phyloP scores from a whole-genome alignment of 345 rosid species.

The Eucalyptus grandis region DNA sequence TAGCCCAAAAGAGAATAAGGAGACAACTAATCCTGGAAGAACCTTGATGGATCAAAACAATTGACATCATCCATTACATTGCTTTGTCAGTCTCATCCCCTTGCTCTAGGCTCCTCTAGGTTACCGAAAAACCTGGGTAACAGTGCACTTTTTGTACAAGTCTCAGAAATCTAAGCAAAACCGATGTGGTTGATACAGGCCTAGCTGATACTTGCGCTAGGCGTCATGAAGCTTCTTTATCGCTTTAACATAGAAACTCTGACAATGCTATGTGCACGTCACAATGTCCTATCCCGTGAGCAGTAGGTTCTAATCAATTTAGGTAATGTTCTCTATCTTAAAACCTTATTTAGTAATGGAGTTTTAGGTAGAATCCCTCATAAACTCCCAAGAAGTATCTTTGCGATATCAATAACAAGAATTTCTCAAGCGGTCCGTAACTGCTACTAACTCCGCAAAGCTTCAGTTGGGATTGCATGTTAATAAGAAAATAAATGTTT shows the following conservation, averaged over 20 bases:
- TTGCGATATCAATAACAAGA: fast-evolving
- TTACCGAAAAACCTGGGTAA: background rate
- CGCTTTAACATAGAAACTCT: background rate
- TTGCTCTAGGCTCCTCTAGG: background rate
- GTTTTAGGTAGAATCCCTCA: too few relatives aligned
- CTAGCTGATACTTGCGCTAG: background rate
- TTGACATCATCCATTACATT: background rate
- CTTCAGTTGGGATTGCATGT: background rate
- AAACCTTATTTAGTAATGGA: too few relatives aligned
- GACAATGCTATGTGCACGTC: background rate
- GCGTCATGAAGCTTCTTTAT: fast-evolving
- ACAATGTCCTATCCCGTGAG: background rate
- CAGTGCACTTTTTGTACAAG: background rate
- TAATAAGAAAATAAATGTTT: background rate
- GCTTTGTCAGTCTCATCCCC: background rate
- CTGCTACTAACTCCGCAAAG: background rate
- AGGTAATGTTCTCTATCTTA: too few relatives aligned
- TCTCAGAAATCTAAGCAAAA: background rate
- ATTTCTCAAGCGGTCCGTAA: background rate
- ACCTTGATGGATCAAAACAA: background rate
- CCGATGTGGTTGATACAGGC: background rate
- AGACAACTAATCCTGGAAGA: background rate
- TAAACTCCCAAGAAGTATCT: too few relatives aligned
- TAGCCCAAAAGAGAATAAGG: background rate
- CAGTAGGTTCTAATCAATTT: too few relatives aligned